A percentile compares a stretch with the other conserved stretches of the same genome.
Conservation (phyloP, 805 yeast genomes). For the Saturnispora silvae region DNA sequence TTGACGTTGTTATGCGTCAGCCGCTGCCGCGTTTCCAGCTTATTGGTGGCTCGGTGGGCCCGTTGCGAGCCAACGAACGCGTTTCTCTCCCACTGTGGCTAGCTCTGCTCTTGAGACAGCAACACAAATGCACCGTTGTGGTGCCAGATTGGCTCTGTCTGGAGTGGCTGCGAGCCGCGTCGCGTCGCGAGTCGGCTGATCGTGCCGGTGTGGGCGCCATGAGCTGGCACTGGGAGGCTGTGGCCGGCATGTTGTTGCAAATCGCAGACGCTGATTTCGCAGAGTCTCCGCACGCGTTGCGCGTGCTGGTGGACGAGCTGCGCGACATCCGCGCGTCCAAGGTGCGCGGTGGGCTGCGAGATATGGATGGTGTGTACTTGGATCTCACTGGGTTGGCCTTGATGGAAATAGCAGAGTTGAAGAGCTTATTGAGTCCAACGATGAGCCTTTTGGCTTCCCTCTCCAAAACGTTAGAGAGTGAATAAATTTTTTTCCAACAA, state of each 20-base stretch:
- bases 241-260: slow-evolving; percentile 57
- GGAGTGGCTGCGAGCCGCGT: background rate
- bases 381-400: slow-evolving; percentile 73
- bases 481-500: slow-evolving; percentile 23
- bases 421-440: slow-evolving; percentile 70
- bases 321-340: slow-evolving; percentile 76
- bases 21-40: slow-evolving; percentile 2
- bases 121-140: slow-evolving; percentile 74
- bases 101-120: slow-evolving; percentile 73
- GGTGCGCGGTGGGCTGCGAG: slow-evolving; percentile 66
- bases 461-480: background rate
- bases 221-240: slow-evolving; percentile 80
- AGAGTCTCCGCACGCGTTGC: slow-evolving; percentile 60
- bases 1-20: slow-evolving; percentile 7
- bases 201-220: background rate
- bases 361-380: slow-evolving; percentile 72
- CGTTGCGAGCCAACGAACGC: slow-evolving; percentile 46
- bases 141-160: slow-evolving; percentile 71
- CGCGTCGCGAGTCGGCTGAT: background rate
- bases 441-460: slow-evolving; percentile 56
- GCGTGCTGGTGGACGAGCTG: slow-evolving; percentile 69
- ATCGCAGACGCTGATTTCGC: slow-evolving; percentile 68
- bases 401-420: slow-evolving; percentile 77
- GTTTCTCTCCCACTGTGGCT: slow-evolving; percentile 76
- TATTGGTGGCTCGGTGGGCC: slow-evolving; percentile 5